Evolutionary conservation across 140 eudicot species (phyloP).

Genomic region (Oenanthe javanica): DNA sequence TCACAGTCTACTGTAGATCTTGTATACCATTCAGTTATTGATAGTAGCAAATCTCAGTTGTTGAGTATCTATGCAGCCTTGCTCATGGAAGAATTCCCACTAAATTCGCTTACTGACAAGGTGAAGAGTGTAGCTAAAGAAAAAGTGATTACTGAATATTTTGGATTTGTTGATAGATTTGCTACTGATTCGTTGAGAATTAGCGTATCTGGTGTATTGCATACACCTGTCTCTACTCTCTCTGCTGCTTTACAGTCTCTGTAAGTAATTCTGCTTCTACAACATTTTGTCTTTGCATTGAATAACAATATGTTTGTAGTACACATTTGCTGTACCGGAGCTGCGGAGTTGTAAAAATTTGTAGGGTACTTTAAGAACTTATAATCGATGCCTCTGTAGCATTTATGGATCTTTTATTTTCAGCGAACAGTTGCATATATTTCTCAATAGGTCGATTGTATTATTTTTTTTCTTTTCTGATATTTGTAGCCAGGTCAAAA

Average conservation of each 20-base stretch:
- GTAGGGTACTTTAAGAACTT: not conserved
- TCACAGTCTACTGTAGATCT: slow-evolving; percentile 45
- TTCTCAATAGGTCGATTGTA: not conserved
- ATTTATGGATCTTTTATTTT: not conserved
- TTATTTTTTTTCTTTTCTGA: not conserved
- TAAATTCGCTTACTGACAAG: slow-evolving; percentile 55
- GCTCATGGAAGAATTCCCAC: slow-evolving; percentile 79
- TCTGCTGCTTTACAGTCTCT: slow-evolving; percentile 65
- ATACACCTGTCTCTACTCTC: slow-evolving; percentile 65
- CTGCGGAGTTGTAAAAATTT: not conserved
- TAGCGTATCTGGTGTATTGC: slow-evolving; percentile 34
- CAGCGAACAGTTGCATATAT: not conserved
- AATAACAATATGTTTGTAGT: not conserved
- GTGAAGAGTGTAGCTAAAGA: slow-evolving; percentile 54
- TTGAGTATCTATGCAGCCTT: slow-evolving; percentile 50
- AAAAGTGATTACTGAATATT: slow-evolving; percentile 45
- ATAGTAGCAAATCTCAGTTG: slow-evolving; percentile 27
- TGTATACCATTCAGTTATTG: slow-evolving; percentile 42
- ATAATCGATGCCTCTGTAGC: too few species aligned
- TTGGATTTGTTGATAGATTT: slow-evolving; percentile 51
- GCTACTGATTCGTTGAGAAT: slow-evolving; percentile 25
- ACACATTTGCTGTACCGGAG: not conserved
- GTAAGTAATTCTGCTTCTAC: slow-evolving; percentile 37
- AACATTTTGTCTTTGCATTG: not conserved
- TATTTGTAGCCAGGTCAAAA: slow-evolving; percentile 52